These are phyloP conservation scores for Neurospora sp. DNA, from an alignment of 495 filamentous ascomycete genomes.

Conservation along the genomic window DNA sequence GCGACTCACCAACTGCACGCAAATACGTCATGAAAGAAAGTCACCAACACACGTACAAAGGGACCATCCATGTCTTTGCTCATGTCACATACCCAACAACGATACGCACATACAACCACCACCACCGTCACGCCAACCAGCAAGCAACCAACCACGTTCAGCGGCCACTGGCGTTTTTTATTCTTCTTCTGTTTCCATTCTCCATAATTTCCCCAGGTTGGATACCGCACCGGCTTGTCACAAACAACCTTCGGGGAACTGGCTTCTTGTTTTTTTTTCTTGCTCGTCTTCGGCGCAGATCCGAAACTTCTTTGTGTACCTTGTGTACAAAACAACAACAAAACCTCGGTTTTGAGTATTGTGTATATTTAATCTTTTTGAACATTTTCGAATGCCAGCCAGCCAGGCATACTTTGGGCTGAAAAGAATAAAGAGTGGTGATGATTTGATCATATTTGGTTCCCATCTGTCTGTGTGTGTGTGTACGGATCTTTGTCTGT, in stretches of 20 bases:
- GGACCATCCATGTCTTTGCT: neutral
- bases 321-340: neutral
- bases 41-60: conserved; percentile 1
- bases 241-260: neutral
- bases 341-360: conserved; percentile 5
- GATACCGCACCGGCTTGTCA: neutral
- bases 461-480: neutral
- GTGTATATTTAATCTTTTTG: conserved; percentile 16
- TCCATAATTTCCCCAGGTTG: neutral
- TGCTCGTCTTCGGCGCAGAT: neutral
- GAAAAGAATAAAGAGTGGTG: neutral
- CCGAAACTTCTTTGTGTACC: neutral
- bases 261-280: conserved; percentile 2
- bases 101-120: neutral
- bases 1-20: neutral
- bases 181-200: neutral
- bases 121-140: neutral
- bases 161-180: neutral
- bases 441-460: neutral
- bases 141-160: neutral
- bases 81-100: neutral
- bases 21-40: conserved; percentile 5
- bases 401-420: conserved; percentile 1
- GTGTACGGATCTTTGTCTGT: neutral
- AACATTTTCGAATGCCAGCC: conserved; percentile 6